phyloP scores from a whole-genome alignment of 2,329 filamentous ascomycete genomes.

The Arthroderma uncinatum region DNA sequence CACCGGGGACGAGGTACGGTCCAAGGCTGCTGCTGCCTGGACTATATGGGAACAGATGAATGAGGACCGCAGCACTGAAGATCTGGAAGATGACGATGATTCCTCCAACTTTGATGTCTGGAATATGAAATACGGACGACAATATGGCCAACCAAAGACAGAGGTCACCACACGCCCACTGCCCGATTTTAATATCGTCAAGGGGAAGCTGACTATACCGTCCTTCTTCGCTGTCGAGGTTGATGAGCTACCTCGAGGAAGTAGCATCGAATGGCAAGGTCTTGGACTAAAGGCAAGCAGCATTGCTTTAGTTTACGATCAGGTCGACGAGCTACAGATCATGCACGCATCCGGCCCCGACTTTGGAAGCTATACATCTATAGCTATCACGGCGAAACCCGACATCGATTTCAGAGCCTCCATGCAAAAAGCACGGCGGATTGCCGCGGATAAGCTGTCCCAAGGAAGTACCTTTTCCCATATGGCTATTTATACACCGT shows the following conservation, averaged over 20 bases:
- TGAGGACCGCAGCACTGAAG: slow-evolving; percentile 12
- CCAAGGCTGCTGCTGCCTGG: slow-evolving; percentile 30
- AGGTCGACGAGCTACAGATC: slow-evolving; percentile 16
- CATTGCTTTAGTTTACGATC: slow-evolving; percentile 17
- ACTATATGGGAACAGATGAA: slow-evolving; percentile 38
- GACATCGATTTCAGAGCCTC: slow-evolving; percentile 16
- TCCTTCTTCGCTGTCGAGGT: slow-evolving; percentile 68
- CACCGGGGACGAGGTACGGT: slow-evolving; percentile 23
- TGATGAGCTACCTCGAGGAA: slow-evolving; percentile 59
- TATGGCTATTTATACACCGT: slow-evolving; percentile 28
- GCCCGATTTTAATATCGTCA: slow-evolving; percentile 21
- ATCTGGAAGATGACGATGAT: slow-evolving; percentile 22
- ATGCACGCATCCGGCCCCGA: slow-evolving; percentile 18
- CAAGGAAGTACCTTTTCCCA: slow-evolving; percentile 16
- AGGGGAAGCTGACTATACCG: slow-evolving; percentile 36
- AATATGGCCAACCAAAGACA: slow-evolving; percentile 32
- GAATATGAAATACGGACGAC: slow-evolving; percentile 47
- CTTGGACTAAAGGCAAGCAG: slow-evolving; percentile 43
- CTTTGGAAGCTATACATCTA: slow-evolving; percentile 19
- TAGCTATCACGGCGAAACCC: slow-evolving; percentile 22
- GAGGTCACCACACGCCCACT: slow-evolving; percentile 18
- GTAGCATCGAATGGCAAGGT: slow-evolving; percentile 75
- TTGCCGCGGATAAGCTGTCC: slow-evolving; percentile 10
- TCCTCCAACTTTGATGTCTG: slow-evolving; percentile 33
- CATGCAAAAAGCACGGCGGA: slow-evolving; percentile 20